phyloP scores from a whole-genome alignment of 306 rosid genomes.

The Alnus rubra region DNA sequence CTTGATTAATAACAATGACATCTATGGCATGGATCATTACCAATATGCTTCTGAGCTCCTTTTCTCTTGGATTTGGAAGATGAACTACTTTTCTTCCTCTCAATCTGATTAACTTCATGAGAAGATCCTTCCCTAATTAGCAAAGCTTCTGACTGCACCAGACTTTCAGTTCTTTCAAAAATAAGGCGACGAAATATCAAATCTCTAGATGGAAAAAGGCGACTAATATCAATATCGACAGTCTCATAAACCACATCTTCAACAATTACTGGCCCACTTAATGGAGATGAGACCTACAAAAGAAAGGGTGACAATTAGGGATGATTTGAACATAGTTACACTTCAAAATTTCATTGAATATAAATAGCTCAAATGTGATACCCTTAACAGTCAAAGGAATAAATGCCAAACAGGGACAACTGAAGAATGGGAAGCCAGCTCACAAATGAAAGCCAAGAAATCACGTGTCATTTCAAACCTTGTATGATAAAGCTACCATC shows the following conservation, averaged over 20 bases:
- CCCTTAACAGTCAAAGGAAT: background rate
- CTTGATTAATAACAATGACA: constrained; percentile 6
- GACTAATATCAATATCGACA: constrained; percentile 51
- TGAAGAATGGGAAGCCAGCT: constrained; percentile 1
- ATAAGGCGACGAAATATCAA: constrained; percentile 85
- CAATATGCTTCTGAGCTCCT: constrained; percentile 45
- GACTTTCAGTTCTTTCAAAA: constrained; percentile 79
- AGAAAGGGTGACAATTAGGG: constrained; percentile 28
- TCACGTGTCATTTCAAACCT: background rate
- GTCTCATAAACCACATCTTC: constrained; percentile 89
- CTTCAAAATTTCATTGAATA: constrained; percentile 14
- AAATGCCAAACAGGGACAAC: background rate
- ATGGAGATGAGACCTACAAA: constrained; percentile 73
- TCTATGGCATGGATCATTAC: constrained; percentile 36
- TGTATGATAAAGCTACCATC: background rate
- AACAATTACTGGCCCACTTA: constrained; percentile 79
- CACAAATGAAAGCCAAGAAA: background rate
- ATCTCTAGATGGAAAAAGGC: constrained; percentile 62
- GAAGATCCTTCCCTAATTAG: constrained; percentile 46
- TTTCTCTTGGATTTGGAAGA: constrained; percentile 68
- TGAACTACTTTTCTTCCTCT: constrained; percentile 53
- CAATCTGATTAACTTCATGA: constrained; percentile 42
- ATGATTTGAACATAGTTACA: constrained; percentile 23
- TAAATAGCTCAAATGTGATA: background rate
- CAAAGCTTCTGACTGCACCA: constrained; percentile 96